Evolutionary conservation across 768 basidiomycete species (phyloP).

Genomic region (Thelephora aurantiotincta): DNA sequence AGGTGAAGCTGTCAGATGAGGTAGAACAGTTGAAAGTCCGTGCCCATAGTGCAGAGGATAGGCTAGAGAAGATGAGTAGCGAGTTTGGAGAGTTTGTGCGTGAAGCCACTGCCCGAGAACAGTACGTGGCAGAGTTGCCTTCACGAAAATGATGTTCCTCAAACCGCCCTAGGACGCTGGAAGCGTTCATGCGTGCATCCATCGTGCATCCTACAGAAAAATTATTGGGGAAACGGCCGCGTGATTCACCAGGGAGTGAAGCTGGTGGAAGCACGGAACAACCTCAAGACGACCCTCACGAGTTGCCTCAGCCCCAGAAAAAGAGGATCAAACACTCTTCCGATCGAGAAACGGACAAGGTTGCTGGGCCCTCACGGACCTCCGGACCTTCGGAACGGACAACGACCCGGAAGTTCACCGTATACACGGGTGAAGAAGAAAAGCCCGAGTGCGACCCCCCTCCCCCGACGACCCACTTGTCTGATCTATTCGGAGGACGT

Average conservation of each 20-base stretch:
- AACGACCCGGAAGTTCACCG: slow-evolving; percentile 19
- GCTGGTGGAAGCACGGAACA: background rate
- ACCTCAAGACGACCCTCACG: slow-evolving; percentile 11
- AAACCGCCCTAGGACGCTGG: too few species aligned
- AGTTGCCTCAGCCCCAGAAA: slow-evolving; percentile 29
- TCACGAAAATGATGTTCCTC: too few species aligned
- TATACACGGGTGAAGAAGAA: slow-evolving; percentile 31
- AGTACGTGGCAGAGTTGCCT: background rate
- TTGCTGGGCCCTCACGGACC: background rate
- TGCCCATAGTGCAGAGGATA: slow-evolving; percentile 5
- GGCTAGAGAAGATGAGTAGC: slow-evolving; percentile 4
- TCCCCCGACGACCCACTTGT: slow-evolving; percentile 37
- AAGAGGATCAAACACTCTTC: slow-evolving; percentile 33
- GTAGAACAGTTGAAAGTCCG: slow-evolving; percentile 18
- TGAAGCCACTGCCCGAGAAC: slow-evolving; percentile 2
- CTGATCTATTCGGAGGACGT: slow-evolving; percentile 33
- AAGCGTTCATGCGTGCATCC: too few species aligned
- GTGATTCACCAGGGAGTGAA: too few species aligned
- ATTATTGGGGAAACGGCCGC: too few species aligned
- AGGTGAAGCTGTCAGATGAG: slow-evolving; percentile 20
- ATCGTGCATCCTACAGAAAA: too few species aligned
- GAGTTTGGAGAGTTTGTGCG: slow-evolving; percentile 7
- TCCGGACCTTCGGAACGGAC: slow-evolving; percentile 1
- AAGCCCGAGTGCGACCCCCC: slow-evolving; percentile 15
- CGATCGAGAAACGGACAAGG: slow-evolving; percentile 9